Base-by-base conservation (phyloP, 257 asterid genomes). In the Plantago ovata region DNA sequence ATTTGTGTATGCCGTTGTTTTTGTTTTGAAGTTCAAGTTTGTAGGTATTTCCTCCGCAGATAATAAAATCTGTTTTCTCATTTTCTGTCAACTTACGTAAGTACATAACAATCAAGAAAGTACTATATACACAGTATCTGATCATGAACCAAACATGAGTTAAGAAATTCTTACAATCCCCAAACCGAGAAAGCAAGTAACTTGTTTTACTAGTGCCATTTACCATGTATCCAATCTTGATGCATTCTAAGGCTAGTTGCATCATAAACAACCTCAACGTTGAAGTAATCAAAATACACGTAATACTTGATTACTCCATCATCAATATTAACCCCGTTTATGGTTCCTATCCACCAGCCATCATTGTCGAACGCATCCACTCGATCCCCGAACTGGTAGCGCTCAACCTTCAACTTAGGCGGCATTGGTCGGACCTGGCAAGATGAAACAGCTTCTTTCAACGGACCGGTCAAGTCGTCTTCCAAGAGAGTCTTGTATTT, bases 331-430 rank as follows among this genome's bases (percentile, higher is more conserved):
- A 45, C 7, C 7, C 51, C 51, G 51, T 20, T 45, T 18, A 45
- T 45, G 22, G 51, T 45, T 10, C 51, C 51, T 4, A 16, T 20
- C 51, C 51, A 45, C 54, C 54, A 48, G 32, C 54, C 54, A 15
- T 48, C 53, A 6, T 20, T 48, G 33, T 48, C 54, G 20, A 16
- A 48, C 3, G 36, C 54, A 10, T 48, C 54, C 7, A 48, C 54
- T 0, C 21, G 6, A 48, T 48, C 54, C 6, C 54, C 54, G 5
- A 3, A 18, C 32, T 13, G 4, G 54, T 18, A 48, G 32, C 21
- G 54, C n/a, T 4, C 11, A 23, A 13, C 32, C 28, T 23, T 32
- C 19, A 48, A 6, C 1, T 48, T 3, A 6, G 54, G 12, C 54
- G 54, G 54, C 12, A 4, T 7, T 4, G 54, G 54, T 4, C 36